Evolutionary conservation across 306 rosid species (phyloP).

Genomic region (Nissolia schottii): DNA sequence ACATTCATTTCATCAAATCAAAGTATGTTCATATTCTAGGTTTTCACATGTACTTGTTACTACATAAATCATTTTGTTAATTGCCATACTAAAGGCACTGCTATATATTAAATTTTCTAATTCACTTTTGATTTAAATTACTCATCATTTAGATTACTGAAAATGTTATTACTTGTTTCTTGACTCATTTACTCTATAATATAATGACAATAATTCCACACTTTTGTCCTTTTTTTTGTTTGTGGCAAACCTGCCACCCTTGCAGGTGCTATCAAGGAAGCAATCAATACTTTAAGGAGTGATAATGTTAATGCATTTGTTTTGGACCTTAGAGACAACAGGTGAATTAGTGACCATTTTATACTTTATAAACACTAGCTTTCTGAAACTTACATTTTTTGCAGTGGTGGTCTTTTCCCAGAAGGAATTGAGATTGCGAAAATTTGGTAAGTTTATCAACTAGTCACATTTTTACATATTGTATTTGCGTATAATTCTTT

Average conservation of each 20-base stretch:
- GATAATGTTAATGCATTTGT: conserved; percentile 81
- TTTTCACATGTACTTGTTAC: background rate
- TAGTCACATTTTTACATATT: background rate
- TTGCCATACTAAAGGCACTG: background rate
- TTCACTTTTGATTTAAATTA: background rate
- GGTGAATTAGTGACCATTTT: conserved; percentile 47
- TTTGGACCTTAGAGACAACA: conserved; percentile 97
- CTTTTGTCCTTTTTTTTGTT: conserved; percentile 11
- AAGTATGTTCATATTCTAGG: background rate
- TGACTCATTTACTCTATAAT: background rate
- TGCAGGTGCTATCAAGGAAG: conserved; percentile 92
- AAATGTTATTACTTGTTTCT: background rate
- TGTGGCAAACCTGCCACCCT: conserved; percentile 19
- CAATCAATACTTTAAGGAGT: conserved; percentile 69
- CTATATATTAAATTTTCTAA: background rate
- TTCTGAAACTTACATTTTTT: conserved; percentile 53
- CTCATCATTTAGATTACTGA: background rate
- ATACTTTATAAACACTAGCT: conserved; percentile 26
- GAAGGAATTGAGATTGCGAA: conserved; percentile 98
- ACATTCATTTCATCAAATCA: background rate
- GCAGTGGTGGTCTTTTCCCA: conserved; percentile 98
- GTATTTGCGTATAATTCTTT: conserved; percentile 8
- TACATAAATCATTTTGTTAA: background rate
- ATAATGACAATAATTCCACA: background rate
- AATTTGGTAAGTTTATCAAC: conserved; percentile 62